Evolutionary conservation across 1,284 basidiomycete genomes (phyloP).

Genomic region (Sanghuangporus baumii): DNA sequence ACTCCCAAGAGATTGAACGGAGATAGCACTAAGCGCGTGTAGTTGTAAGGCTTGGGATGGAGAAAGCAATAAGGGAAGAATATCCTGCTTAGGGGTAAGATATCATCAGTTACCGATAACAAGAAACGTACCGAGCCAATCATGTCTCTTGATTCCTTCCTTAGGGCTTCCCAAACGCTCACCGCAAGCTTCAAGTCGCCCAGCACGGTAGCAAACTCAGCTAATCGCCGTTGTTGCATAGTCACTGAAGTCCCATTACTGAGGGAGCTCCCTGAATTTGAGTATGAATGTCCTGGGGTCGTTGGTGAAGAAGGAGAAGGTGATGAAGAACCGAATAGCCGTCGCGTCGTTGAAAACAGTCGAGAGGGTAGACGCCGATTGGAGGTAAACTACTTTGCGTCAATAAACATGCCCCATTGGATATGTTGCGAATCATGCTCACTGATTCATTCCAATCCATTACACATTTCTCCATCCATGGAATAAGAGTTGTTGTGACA

Average conservation of each 20-base stretch:
- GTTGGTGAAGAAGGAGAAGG: slow-evolving; percentile 37
- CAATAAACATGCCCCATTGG: background rate
- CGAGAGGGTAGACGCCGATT: slow-evolving; percentile 78
- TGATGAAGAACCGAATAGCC: slow-evolving; percentile 72
- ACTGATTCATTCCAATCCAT: slow-evolving; percentile 92
- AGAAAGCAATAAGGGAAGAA: slow-evolving; percentile 62
- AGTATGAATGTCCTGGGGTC: slow-evolving; percentile 35
- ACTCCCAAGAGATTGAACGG: slow-evolving; percentile 34
- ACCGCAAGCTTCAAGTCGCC: slow-evolving; percentile 87
- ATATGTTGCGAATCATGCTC: slow-evolving; percentile 20
- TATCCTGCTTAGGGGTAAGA: slow-evolving; percentile 42
- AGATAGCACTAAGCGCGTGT: slow-evolving; percentile 57
- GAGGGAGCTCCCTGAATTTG: slow-evolving; percentile 30
- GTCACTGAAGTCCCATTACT: slow-evolving; percentile 33
- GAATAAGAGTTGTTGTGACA: slow-evolving; percentile 84
- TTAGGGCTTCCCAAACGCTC: slow-evolving; percentile 78
- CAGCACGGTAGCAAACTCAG: slow-evolving; percentile 92
- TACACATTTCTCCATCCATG: slow-evolving; percentile 95
- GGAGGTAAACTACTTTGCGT: slow-evolving; percentile 58
- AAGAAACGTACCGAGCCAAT: slow-evolving; percentile 51
- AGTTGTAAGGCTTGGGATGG: slow-evolving; percentile 55
- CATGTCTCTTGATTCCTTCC: slow-evolving; percentile 68
- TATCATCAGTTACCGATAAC: background rate
- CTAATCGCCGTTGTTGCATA: slow-evolving; percentile 78
- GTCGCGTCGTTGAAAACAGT: slow-evolving; percentile 83